Evolutionary conservation across 352 stramenopile species (phyloP), one percentile per base, ranked within the genome.

Genomic region (Pythium sukuiense): DNA sequence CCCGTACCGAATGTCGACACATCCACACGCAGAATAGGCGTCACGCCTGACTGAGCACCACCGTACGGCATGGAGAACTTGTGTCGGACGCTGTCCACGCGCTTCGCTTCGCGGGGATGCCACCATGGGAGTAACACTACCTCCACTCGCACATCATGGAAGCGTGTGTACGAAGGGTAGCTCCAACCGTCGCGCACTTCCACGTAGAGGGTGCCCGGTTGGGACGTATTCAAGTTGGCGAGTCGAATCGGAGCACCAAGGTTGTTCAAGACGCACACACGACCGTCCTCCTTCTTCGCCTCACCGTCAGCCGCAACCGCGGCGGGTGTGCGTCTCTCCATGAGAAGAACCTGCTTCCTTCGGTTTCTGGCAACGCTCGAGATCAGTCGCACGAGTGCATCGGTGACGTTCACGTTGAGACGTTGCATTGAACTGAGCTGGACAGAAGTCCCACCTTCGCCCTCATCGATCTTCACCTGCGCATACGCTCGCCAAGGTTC

Each of bases 261-360:
- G 55, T 94, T 96, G 64, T 96, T 96, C 7, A 95, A 73, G n/a
- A 96, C 88, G 50, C 83, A 93, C 11, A 96, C 88, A 33, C 88
- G 81, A 1, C 87, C 87, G 48, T 93, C 80, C 55, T 93, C 87
- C 65, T 94, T 92, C 71, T 88, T 93, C 4, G 87, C 85, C 66
- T 93, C 84, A 1, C 79, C 85, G 56, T 95, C 85, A 18, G 87
- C 85, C 32, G 87, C 87, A 6, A 93, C 85, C 14, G 85, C 84
- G 0, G 84, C 82, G 27, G 89, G 84, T 1, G 86, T 89, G 6
- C 88, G 79, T 39, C 90, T 90, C 37, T 94, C 86, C 11, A 88
- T 71, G 59, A 83, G 83, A 27, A 89, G 77, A 18, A 92, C 80
- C 61, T 92, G 85, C 41, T 88, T 90, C 3, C 74, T 76, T 7